These are phyloP conservation scores for Albophoma yamanashiensis DNA, from an alignment of 2,329 filamentous ascomycete genomes.

Conservation along the genomic window DNA sequence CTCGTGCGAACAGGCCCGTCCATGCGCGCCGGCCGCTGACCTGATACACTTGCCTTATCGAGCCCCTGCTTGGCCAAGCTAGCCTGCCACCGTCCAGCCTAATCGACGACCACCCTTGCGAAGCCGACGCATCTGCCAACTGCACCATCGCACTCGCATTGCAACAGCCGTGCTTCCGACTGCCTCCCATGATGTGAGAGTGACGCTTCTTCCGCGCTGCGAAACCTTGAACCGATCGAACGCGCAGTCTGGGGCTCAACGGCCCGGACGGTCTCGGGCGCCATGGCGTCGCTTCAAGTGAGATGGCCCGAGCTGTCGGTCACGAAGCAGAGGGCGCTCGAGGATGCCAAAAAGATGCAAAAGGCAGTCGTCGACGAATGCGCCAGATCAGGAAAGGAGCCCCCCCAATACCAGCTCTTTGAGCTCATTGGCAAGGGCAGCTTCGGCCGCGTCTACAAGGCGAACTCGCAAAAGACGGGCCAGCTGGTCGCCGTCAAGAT, in stretches of 20 bases:
- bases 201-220: neutral
- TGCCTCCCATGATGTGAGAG: neutral
- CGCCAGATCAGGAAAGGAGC: constrained; percentile 44
- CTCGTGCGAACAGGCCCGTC: neutral
- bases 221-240: neutral
- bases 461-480: constrained; percentile 30
- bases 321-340: constrained; percentile 49
- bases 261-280: constrained; percentile 1
- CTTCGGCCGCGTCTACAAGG: constrained; percentile 67
- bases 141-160: neutral
- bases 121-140: neutral
- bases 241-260: neutral
- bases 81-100: neutral
- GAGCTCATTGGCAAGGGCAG: constrained; percentile 68
- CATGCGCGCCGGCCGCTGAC: neutral
- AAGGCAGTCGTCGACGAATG: constrained; percentile 51
- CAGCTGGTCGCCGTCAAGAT: constrained; percentile 68
- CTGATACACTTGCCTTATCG: neutral
- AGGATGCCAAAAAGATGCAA: constrained; percentile 64
- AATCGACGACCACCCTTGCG: neutral
- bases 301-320: constrained; percentile 30
- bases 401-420: constrained; percentile 56
- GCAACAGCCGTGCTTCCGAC: neutral
- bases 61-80: neutral
- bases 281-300: constrained; percentile 31